Percentiles rank a stretch among this genome's conserved stretches.
phyloP scores from a whole-genome alignment of 495 filamentous ascomycete species.

The Terfezia boudieri region DNA sequence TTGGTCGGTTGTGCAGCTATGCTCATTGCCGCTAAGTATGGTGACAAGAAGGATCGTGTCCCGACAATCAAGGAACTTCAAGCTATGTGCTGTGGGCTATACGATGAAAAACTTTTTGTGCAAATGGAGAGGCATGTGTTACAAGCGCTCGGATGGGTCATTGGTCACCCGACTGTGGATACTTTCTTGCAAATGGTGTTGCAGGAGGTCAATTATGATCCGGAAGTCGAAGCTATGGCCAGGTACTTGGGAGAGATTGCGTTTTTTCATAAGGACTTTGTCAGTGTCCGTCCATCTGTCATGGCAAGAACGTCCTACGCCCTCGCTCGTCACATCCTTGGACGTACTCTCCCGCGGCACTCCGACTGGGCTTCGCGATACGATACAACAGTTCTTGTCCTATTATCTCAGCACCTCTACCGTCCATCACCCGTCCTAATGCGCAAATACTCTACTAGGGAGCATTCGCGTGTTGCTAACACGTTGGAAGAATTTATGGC shows the following conservation, averaged over 20 bases:
- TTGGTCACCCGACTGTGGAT: constrained; percentile 90
- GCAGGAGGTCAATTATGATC: constrained; percentile 41
- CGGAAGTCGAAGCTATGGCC: constrained; percentile 83
- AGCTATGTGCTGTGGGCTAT: constrained; percentile 96
- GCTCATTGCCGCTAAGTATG: constrained; percentile 94
- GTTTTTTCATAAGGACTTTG: constrained; percentile 87
- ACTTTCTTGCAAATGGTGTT: constrained; percentile 64
- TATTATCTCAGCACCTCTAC: constrained; percentile 65
- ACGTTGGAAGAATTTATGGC: constrained; percentile 70
- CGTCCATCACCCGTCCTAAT: constrained; percentile 66
- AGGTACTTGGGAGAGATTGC: constrained; percentile 86
- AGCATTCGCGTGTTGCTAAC: constrained; percentile 59
- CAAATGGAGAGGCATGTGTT: constrained; percentile 99
- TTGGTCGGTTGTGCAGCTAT: constrained; percentile 90
- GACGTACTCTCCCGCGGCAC: constrained; percentile 30
- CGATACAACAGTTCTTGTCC: constrained; percentile 54
- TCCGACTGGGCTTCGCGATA: constrained; percentile 64
- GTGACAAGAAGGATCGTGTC: constrained; percentile 91
- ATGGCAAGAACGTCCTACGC: constrained; percentile 74
- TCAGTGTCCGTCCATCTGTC: constrained; percentile 68
- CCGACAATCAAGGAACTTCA: constrained; percentile 88
- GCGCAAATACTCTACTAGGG: constrained; percentile 66
- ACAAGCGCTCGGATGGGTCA: constrained; percentile 87
- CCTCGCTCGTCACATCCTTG: constrained; percentile 66
- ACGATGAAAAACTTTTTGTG: constrained; percentile 98